Evolutionary conservation across 768 basidiomycete species (phyloP), one percentile per base, ranked within the genome.

Genomic region (Auriculariales sp.): DNA sequence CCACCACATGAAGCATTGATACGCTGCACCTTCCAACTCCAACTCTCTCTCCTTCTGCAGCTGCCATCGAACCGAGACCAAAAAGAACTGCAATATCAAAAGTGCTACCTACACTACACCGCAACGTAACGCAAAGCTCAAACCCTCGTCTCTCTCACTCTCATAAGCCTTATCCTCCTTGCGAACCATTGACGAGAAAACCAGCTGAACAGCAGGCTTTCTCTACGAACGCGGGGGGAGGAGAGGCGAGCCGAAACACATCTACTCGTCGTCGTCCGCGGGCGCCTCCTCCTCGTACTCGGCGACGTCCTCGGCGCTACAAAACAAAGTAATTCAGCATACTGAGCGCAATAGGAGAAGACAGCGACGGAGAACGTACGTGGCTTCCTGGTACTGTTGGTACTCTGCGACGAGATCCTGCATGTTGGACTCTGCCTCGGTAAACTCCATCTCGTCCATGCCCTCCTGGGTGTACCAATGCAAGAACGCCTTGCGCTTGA

Each of bases 361-460:
- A 3, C 46, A 28, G 28, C 12, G 34, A n/a, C n/a, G 42, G 25
- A 28, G n/a, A 14, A 80, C 86, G 54, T 67, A 90, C 85, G 87
- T 90, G 35, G 88, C 88, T 61, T 91, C 88, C 70, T 91, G 88
- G 70, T 91, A 91, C 67, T 91, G 89, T 64, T 94, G 90, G 70
- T 95, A 95, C 70, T 98, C 93, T 46, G 92, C 64, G 15, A 70
- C 66, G 50, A 71, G 59, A 56, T 70, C 70, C 54, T 68, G 65
- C 66, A 70, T 64, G 66, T 71, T 70, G 54, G 64, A 66, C 56
- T 71, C 68, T 56, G 68, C 70, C 55, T 71, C 70, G 55, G 69
- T 65, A 62, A 70, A 63, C 46, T 59, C 57, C 56, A 58, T 53
- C 56, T 58, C 61, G 55, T 60, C 70, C 70, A 71, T 71, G 56